phyloP scores from a whole-genome alignment of 108 stramenopile genomes.

The Chaetoceros muelleri region DNA sequence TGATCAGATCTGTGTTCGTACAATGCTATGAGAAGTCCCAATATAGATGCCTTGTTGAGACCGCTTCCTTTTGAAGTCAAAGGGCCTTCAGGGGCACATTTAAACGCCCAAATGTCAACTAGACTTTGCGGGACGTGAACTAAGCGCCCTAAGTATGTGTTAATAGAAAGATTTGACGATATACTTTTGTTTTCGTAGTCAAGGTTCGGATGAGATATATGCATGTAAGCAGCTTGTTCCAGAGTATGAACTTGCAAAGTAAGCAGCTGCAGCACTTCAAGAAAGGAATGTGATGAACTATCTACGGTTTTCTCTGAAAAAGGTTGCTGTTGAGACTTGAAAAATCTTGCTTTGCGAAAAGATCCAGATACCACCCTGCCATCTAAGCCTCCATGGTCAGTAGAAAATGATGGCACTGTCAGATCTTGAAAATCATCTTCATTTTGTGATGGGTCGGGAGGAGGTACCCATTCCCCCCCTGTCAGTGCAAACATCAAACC shows the following conservation, averaged over 20 bases:
- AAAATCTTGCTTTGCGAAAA: neutral
- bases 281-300: slow-evolving; percentile 68
- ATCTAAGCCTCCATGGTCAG: neutral
- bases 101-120: slow-evolving; percentile 69
- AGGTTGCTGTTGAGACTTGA: slow-evolving; percentile 1
- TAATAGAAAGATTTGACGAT: slow-evolving; percentile 60
- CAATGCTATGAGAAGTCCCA: slow-evolving; percentile 78
- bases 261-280: slow-evolving; percentile 78
- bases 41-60: slow-evolving; percentile 58
- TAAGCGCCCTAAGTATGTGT: slow-evolving; percentile 67
- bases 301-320: slow-evolving; percentile 70
- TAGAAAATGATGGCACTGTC: slow-evolving; percentile 14
- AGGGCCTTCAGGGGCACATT: slow-evolving; percentile 55
- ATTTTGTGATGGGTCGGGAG: slow-evolving; percentile 42
- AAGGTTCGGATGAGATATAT: slow-evolving; percentile 48
- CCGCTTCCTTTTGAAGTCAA: slow-evolving; percentile 70
- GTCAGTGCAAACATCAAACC: slow-evolving; percentile 75
- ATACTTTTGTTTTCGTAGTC: slow-evolving; percentile 70
- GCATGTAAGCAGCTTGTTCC: slow-evolving; percentile 70
- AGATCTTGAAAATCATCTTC: slow-evolving; percentile 23
- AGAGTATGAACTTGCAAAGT: slow-evolving; percentile 85
- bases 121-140: slow-evolving; percentile 57
- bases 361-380: slow-evolving; percentile 1
- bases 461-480: slow-evolving; percentile 77
- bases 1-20: slow-evolving; percentile 74